A percentile compares a stretch with the other conserved stretches of the same genome.
phyloP scores from a whole-genome alignment of 257 asterid species.

The Nicotiana paniculata region DNA sequence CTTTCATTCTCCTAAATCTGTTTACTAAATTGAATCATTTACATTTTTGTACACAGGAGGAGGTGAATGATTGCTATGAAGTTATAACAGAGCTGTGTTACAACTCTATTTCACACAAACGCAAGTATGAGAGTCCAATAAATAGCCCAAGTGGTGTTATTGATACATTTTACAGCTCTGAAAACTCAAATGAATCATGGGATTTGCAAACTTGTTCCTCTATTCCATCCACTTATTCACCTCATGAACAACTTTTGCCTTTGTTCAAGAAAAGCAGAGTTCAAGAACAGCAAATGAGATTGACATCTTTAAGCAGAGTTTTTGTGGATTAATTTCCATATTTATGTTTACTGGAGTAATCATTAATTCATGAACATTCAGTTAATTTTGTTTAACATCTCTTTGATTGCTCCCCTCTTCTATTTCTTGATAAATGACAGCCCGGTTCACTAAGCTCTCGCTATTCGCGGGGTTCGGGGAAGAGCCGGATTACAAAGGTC shows the following conservation, averaged over 20 bases:
- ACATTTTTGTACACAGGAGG: conserved; percentile 32
- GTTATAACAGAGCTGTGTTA: conserved; percentile 17
- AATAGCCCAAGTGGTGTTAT: conserved; percentile 33
- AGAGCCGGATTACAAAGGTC: too few species aligned
- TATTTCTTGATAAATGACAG: too few species aligned
- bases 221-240: neutral
- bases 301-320: conserved; percentile 47
- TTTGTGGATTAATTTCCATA: conserved; percentile 25
- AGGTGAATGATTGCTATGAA: conserved; percentile 58
- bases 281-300: conserved; percentile 43
- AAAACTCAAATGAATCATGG: conserved; percentile 41
- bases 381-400: neutral
- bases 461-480: too few species aligned
- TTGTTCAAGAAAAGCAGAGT: conserved; percentile 43
- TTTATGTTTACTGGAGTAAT: neutral
- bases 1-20: too few species aligned
- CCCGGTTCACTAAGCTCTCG: too few species aligned
- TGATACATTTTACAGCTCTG: conserved; percentile 26
- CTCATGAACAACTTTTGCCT: conserved; percentile 1
- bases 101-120: conserved; percentile 23
- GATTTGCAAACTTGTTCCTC: conserved; percentile 12
- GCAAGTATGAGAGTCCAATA: conserved; percentile 21
- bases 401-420: neutral
- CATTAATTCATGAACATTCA: neutral
- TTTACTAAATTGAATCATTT: too few species aligned